A percentile compares a stretch with the other conserved stretches of the same genome.
These are phyloP conservation scores for Schizosaccharomyces octosporus DNA, from an alignment of 805 yeast species.

Conservation along the genomic window DNA sequence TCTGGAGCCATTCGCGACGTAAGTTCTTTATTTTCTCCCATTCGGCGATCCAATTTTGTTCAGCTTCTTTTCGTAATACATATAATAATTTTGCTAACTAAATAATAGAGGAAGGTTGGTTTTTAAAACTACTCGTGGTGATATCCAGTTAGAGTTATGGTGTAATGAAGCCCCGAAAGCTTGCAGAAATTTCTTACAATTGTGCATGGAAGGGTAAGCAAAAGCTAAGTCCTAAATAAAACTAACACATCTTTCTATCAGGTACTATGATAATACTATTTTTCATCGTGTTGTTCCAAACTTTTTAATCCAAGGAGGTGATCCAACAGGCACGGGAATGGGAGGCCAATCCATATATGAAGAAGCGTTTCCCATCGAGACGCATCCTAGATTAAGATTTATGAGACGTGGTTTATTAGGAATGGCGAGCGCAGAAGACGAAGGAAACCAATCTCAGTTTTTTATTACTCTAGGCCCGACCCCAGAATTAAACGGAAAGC, in stretches of 20 bases:
- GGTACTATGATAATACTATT: constrained; percentile 12
- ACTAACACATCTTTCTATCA: constrained; percentile 2
- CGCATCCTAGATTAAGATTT: constrained; percentile 27
- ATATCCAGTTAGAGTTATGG: constrained; percentile 36
- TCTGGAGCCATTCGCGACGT: background rate
- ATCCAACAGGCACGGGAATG: constrained; percentile 15
- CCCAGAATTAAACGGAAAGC: constrained; percentile 20
- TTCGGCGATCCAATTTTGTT: background rate
- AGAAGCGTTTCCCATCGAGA: constrained; percentile 19
- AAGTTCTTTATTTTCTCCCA: background rate
- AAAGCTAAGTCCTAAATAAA: background rate
- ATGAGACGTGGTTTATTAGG: constrained; percentile 32
- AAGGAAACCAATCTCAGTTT: constrained; percentile 18
- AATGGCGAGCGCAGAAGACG: constrained; percentile 18
- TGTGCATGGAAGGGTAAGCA: constrained; percentile 13
- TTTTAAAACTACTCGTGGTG: constrained; percentile 4
- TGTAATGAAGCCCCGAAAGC: constrained; percentile 39
- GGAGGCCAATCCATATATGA: constrained; percentile 7
- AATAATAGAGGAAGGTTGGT: background rate
- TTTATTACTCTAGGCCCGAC: constrained; percentile 26
- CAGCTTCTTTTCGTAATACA: too few species aligned
- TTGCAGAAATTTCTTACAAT: constrained; percentile 24
- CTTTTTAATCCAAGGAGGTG: constrained; percentile 17
- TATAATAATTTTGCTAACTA: too few species aligned
- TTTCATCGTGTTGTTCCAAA: constrained; percentile 14